Evolutionary conservation across 2,329 filamentous ascomycete species (phyloP).

Genomic region (Pyricularia grisea): DNA sequence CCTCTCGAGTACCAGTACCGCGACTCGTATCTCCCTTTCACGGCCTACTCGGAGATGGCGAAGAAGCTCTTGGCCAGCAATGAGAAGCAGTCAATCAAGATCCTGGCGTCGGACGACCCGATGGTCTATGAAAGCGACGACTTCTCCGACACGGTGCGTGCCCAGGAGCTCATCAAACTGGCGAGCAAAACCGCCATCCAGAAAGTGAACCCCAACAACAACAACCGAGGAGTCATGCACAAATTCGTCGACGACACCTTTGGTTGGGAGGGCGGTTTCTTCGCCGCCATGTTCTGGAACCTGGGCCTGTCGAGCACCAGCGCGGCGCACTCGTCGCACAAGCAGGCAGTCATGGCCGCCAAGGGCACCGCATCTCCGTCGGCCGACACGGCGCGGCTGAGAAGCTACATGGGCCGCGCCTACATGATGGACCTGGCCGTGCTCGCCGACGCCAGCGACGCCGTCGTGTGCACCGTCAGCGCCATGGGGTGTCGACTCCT

Average conservation of each 20-base stretch:
- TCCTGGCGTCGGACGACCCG: conserved; percentile 76
- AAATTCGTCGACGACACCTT: conserved; percentile 67
- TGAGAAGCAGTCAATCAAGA: conserved; percentile 34
- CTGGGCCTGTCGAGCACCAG: conserved; percentile 44
- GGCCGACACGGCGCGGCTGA: conserved; percentile 51
- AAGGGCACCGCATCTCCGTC: conserved; percentile 20
- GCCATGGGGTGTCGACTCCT: conserved; percentile 63
- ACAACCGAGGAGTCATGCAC: conserved; percentile 41
- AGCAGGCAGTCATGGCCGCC: not conserved
- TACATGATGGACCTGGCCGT: conserved; percentile 77
- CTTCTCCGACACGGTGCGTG: conserved; percentile 44
- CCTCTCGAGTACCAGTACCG: conserved; percentile 70
- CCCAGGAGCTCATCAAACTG: conserved; percentile 69
- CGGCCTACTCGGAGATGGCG: conserved; percentile 55
- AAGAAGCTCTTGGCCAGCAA: conserved; percentile 40
- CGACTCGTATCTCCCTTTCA: conserved; percentile 67
- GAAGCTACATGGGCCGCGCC: conserved; percentile 68
- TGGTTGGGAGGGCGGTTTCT: conserved; percentile 87
- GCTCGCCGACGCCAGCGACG: conserved; percentile 57
- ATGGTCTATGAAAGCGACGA: conserved; percentile 60
- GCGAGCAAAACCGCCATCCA: conserved; percentile 50
- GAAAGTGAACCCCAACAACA: conserved; percentile 19
- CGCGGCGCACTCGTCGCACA: conserved; percentile 19
- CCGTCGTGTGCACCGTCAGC: conserved; percentile 68
- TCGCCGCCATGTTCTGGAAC: conserved; percentile 70